Evolutionary conservation across 2,329 filamentous ascomycete genomes (phyloP).

Genomic region (Hymenoscyphus salicellus): DNA sequence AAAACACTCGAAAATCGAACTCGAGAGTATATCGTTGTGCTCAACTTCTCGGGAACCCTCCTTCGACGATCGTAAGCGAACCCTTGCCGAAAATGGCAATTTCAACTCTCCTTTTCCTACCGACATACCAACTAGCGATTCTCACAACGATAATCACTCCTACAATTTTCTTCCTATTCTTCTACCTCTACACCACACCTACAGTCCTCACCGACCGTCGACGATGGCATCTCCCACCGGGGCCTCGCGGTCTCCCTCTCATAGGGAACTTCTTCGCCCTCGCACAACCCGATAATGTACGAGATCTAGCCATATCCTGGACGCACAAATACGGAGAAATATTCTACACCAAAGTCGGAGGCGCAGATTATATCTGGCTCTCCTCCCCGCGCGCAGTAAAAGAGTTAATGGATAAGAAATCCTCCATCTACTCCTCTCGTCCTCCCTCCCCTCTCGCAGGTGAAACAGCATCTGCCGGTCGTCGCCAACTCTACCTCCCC

Average conservation of each 20-base stretch:
- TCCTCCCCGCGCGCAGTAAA: conserved; percentile 30
- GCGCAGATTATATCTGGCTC: conserved; percentile 41
- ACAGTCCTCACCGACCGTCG: conserved; percentile 24
- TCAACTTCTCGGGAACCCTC: not conserved
- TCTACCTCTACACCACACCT: conserved; percentile 24
- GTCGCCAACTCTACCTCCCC: conserved; percentile 31
- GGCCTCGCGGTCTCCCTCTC: conserved; percentile 40
- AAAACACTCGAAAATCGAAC: not conserved
- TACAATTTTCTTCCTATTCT: conserved; percentile 11
- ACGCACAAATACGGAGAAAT: conserved; percentile 39
- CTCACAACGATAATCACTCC: conserved; percentile 11
- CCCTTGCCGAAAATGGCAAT: not conserved
- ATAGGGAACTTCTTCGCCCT: conserved; percentile 41
- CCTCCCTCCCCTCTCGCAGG: conserved; percentile 39
- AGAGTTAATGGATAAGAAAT: conserved; percentile 29
- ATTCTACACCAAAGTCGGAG: conserved; percentile 42
- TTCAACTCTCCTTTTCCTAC: not conserved
- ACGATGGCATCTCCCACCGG: conserved; percentile 38
- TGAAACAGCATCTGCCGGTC: conserved; percentile 33
- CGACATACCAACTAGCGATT: not conserved
- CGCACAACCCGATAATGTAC: conserved; percentile 35
- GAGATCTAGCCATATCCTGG: conserved; percentile 37
- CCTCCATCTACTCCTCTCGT: conserved; percentile 37
- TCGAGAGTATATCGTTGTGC: too few relatives aligned
- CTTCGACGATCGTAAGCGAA: not conserved